Base-by-base conservation (phyloP, 1,284 basidiomycete species). In the Ganoderma sinense region DNA sequence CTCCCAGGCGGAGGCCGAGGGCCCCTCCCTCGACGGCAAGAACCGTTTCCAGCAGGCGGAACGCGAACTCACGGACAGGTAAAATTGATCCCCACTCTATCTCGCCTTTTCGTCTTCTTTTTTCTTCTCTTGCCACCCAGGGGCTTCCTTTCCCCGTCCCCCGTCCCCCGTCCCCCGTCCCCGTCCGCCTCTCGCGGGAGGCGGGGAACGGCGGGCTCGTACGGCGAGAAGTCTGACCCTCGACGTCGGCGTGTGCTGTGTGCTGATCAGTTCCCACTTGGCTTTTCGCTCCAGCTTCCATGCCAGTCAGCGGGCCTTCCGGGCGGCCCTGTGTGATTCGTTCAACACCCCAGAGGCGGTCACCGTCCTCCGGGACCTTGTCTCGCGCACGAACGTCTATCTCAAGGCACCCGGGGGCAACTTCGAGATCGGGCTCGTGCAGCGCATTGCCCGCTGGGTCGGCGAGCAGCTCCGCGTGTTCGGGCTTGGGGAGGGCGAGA, bases 341-440 rank as follows among this genome's bases (percentile, higher is more conserved):
- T 98, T 99, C 86, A 97, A 99, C 82, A 99, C 97, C 0, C 95
- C 97, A 1, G 86, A 85, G 18, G 97, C 96, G 0, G 83, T 99
- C 58, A 87, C 89, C 74, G 84, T 91, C 66, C 82, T 99, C 16
- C 87, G 95, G 16, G 93, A 97, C 71, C 84, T 99, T 39, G 91
- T 99, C 33, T 94, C 93, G n/a, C 88, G 90, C 65, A 91, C 94
- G 20, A 99, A 99, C 80, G 86, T 96, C 33, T 99, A 99, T 84
- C 91, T 99, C 73, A 92, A 89, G 69, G 77, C 85, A 40, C 87
- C 86, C 43, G 86, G 86, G 41, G 88, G 86, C 75, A 83, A 81
- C 45, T 78, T 90, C 41, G 97, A 98, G 78, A 84, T 95, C 39
- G 85, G 83, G 33, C 86, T 95, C 4, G 84, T 99, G 2, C 88